Evolutionary conservation across 768 basidiomycete species (phyloP).

Genomic region (Nidularia pulvinata): DNA sequence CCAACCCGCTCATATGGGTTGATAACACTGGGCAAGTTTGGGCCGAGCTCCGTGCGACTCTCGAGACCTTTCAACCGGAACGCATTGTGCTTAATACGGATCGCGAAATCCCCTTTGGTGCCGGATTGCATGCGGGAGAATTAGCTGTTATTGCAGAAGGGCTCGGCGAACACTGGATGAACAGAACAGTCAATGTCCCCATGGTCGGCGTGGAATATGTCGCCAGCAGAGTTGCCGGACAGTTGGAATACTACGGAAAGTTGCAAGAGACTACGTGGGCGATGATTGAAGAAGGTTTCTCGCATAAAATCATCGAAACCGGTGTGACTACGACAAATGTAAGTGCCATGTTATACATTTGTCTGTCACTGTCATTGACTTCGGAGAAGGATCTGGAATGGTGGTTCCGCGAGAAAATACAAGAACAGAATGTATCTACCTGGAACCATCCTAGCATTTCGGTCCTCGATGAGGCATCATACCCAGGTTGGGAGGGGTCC

Average conservation of each 20-base stretch:
- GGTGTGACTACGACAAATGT: constrained; percentile 45
- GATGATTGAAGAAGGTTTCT: constrained; percentile 53
- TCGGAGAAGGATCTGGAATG: constrained; percentile 44
- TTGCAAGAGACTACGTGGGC: constrained; percentile 54
- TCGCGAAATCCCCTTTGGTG: constrained; percentile 42
- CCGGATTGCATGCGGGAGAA: constrained; percentile 51
- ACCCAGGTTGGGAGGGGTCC: constrained; percentile 40
- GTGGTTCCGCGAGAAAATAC: constrained; percentile 57
- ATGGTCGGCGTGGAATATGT: constrained; percentile 50
- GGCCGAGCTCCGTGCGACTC: constrained; percentile 35
- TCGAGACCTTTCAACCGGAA: constrained; percentile 32
- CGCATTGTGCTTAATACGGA: constrained; percentile 47
- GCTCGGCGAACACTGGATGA: constrained; percentile 40
- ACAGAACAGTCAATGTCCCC: constrained; percentile 33
- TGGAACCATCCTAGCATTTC: constrained; percentile 57
- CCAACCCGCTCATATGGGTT: constrained; percentile 45
- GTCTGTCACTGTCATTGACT: neutral
- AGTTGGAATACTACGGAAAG: constrained; percentile 40
- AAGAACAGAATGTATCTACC: constrained; percentile 39
- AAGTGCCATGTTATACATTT: constrained; percentile 3
- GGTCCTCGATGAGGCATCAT: constrained; percentile 34
- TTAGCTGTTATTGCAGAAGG: constrained; percentile 29
- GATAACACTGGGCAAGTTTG: constrained; percentile 50
- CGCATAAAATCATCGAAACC: constrained; percentile 34
- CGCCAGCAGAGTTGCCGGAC: constrained; percentile 35